phyloP scores from a whole-genome alignment of 352 stramenopile genomes.

The Phytopythium cucurbitacearum region DNA sequence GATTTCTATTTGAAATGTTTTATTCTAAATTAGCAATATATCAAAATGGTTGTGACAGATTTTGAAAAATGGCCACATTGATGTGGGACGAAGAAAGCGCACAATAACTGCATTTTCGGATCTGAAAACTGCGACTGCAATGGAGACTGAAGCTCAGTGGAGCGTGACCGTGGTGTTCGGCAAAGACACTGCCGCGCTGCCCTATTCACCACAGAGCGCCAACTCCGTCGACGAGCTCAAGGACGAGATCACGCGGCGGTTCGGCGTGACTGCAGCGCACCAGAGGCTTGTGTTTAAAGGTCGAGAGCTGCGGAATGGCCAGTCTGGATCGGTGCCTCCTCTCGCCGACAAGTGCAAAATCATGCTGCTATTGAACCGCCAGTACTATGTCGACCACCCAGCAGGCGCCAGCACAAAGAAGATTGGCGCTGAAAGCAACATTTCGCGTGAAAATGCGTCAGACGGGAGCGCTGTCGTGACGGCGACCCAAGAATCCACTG shows the following conservation, averaged over 20 bases:
- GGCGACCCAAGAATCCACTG: background rate
- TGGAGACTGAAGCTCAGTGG: constrained; percentile 10
- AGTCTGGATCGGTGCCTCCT: constrained; percentile 8
- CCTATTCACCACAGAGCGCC: constrained; percentile 13
- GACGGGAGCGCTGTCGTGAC: background rate
- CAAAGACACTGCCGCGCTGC: constrained; percentile 29
- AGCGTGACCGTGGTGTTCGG: constrained; percentile 45
- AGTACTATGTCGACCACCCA: constrained; percentile 14
- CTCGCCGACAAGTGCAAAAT: constrained; percentile 30
- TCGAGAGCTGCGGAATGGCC: constrained; percentile 25
- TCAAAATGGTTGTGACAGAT: too few species aligned
- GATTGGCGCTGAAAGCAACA: background rate
- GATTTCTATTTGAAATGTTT: too few species aligned
- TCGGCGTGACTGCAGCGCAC: constrained; percentile 31
- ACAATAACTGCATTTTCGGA: too few species aligned
- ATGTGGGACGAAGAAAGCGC: too few species aligned
- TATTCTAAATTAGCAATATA: too few species aligned
- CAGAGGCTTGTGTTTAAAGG: constrained; percentile 57
- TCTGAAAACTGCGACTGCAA: too few species aligned
- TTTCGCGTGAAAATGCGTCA: background rate
- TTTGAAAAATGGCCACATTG: too few species aligned
- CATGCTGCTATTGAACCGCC: constrained; percentile 35
- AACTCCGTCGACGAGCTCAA: constrained; percentile 30
- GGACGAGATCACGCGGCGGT: constrained; percentile 18
- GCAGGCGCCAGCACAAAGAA: background rate